These are phyloP conservation scores for Camelina laxa DNA, from an alignment of 345 rosid species.

Conservation along the genomic window DNA sequence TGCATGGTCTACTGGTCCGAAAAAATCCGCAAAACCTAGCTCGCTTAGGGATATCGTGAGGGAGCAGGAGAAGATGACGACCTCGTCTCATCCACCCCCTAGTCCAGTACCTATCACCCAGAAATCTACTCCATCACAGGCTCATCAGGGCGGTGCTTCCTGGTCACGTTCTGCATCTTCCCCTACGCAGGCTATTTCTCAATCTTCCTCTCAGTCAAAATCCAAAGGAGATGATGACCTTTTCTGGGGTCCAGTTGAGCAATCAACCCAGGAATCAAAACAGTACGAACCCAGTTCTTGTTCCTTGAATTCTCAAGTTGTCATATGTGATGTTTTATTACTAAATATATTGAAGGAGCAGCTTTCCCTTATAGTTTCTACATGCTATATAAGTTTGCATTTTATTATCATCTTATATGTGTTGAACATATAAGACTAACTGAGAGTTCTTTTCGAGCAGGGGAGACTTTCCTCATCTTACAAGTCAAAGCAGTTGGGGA, in stretches of 20 bases:
- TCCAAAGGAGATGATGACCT: slow-evolving; percentile 82
- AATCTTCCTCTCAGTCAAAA: slow-evolving; percentile 61
- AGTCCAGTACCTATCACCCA: slow-evolving; percentile 57
- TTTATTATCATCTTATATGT: neutral
- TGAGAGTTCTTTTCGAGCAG: slow-evolving; percentile 47
- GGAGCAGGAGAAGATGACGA: slow-evolving; percentile 83
- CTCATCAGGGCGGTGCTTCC: slow-evolving; percentile 51
- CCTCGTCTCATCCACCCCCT: slow-evolving; percentile 53
- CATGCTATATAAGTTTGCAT: neutral
- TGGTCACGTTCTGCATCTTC: slow-evolving; percentile 67
- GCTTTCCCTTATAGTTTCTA: neutral
- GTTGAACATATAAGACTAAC: slow-evolving; percentile 22
- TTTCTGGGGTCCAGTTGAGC: slow-evolving; percentile 95
- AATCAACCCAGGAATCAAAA: slow-evolving; percentile 71
- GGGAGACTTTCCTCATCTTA: slow-evolving; percentile 65
- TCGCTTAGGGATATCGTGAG: slow-evolving; percentile 87
- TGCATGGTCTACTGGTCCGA: slow-evolving; percentile 86
- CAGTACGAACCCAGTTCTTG: slow-evolving; percentile 57
- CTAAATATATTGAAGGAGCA: neutral
- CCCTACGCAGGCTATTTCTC: slow-evolving; percentile 63
- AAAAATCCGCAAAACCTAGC: slow-evolving; percentile 64
- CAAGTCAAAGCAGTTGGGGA: slow-evolving; percentile 75
- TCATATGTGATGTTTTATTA: slow-evolving; percentile 3
- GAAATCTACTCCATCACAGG: slow-evolving; percentile 61
- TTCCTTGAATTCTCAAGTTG: slow-evolving; percentile 13